Base-by-base conservation (phyloP, 2,329 filamentous ascomycete genomes). In the Pestalotiopsis sp. region DNA sequence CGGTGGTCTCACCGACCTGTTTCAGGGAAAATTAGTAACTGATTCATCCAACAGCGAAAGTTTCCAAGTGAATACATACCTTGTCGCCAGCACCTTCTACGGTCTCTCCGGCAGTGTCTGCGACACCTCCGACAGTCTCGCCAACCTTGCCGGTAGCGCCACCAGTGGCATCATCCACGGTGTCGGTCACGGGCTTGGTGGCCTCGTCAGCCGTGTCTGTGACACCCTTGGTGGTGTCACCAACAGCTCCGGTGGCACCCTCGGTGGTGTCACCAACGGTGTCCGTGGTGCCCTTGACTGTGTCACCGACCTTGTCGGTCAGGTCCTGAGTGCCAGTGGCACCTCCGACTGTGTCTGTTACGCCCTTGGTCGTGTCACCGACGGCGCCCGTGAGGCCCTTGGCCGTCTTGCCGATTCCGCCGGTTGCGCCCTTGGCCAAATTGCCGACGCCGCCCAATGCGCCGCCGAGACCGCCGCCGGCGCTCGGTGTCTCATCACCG, bases 381-480 rank as follows among this genome's bases (percentile, higher is more conserved):
- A 70, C 72, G 1, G 74, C 68, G 3, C 68, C 72, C 12, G 73
- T 75, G 20, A 68, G 68, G 14, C 70, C 68, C 58, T 76, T 75
- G 4, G 74, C 69, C 0, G 73, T 69, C 23, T 70, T 69, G 39
- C 74, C 74, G 23, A 75, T 67, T 12, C 69, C 73, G 14, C 76
- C 70, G 4, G 72, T 70, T n/a, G 72, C 67, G 36, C 74, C 70
- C 27, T 72, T 68, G 12, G 73, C 64, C 2, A 72, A 70, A 11
- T 73, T 72, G 9, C 73, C 70, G 56, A 76, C 61, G 5, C 75
- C 74, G 9, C 75, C 72, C 3, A 77, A 67, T 2, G 73, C 70
- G 12, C 70, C 66, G 17, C 69, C 67, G 3, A 61, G 65, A 13
- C 68, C 66, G 11, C 61, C 66, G 7, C 49, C 45, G 45, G 67